Percentiles rank a stretch among this genome's conserved stretches.
These are phyloP conservation scores for Pythium pectinolyticum DNA, from an alignment of 352 stramenopile species.

Conservation along the genomic window DNA sequence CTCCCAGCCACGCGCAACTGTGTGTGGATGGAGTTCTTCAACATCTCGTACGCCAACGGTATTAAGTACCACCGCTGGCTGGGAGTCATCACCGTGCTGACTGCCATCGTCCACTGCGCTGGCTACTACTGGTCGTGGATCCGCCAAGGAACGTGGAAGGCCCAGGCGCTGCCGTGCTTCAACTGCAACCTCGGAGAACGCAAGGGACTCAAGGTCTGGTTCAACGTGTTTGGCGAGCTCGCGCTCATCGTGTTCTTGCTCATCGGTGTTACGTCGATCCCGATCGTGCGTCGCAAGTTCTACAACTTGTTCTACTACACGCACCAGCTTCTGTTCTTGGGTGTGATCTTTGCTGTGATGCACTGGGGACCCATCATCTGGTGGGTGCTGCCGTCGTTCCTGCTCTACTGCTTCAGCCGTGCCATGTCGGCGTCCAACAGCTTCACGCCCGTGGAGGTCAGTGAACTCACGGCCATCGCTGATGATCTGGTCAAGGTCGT, in stretches of 20 bases:
- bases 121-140: constrained; percentile 28
- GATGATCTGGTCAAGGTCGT: constrained; percentile 37
- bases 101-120: constrained; percentile 22
- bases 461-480: not conserved
- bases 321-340: constrained; percentile 39
- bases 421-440: constrained; percentile 29
- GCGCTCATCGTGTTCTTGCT: constrained; percentile 35
- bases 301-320: constrained; percentile 47
- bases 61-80: constrained; percentile 46
- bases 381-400: constrained; percentile 36
- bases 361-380: constrained; percentile 39
- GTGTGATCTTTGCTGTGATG: constrained; percentile 38
- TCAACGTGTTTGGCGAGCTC: constrained; percentile 44
- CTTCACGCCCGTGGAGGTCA: constrained; percentile 30
- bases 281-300: constrained; percentile 33
- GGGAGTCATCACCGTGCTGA: constrained; percentile 29
- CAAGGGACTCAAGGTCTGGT: constrained; percentile 30
- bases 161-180: constrained; percentile 38
- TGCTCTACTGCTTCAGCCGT: constrained; percentile 40
- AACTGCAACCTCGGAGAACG: constrained; percentile 29
- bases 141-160: constrained; percentile 18
- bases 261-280: constrained; percentile 36
- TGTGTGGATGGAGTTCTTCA: constrained; percentile 45
- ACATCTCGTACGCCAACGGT: constrained; percentile 43
- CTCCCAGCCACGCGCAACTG: constrained; percentile 35